Base-by-base conservation (phyloP, 1,284 basidiomycete species). In the Wallemia mellicola region DNA sequence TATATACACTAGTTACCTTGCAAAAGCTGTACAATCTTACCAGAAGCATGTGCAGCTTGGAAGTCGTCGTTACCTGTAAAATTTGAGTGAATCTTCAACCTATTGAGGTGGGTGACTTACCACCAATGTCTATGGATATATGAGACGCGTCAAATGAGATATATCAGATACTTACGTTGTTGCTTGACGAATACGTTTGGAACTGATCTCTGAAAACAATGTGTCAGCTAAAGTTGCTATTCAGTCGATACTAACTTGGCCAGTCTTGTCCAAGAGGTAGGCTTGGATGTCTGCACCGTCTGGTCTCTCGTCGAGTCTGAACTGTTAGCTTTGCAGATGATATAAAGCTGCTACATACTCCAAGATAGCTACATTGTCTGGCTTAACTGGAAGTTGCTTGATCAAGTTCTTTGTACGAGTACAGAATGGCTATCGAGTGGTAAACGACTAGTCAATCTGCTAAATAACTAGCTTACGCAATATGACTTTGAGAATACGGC, bases 401-500 rank as follows among this genome's bases (percentile, higher is more conserved):
- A 84, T 74, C n/a, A 82, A 69, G 0, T 62, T 60, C 68, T 83
- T 83, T 30, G 80, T 76, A 9, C 68, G 68, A 61, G 62, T 71
- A 73, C 79, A 81, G 69, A 74, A 81, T 30, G 58, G 58, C 30
- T 59, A 28, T 14, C 5, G 17, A 7, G 26, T 30, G 9, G 14
- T 17, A 27, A 14, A n/a, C n/a, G n/a, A n/a, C n/a, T n/a, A n/a
- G n/a, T 48, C 9, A 27, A 38, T 9, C 27, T 59, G 7, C 2
- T 54, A 11, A 17, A 27, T 28, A 30, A 30, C 17, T 2, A 17
- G 55, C 60, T 59, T 15, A 61, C 7, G 68, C 76, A 84, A 57
- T 68, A 76, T 11, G 73, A 71, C 72, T 84, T 83, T 60, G 81
- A 82, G 68, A 84, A 84, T 61, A 84, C 76, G 54, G 74, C 72